These are phyloP conservation scores for Kazachstania martiniae DNA, from an alignment of 805 yeast species.

Conservation along the genomic window DNA sequence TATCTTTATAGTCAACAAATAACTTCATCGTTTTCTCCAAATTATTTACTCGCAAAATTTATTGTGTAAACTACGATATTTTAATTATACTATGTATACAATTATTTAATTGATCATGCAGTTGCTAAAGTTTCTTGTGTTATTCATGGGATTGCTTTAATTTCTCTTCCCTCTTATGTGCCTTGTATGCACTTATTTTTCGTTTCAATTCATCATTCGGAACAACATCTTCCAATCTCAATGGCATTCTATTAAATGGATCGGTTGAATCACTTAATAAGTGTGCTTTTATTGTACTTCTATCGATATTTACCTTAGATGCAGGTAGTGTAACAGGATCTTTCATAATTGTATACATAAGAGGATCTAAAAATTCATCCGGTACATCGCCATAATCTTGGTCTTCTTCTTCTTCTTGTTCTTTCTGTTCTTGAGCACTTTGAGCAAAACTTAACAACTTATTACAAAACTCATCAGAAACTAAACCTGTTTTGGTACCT, in stretches of 20 bases:
- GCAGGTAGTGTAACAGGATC: constrained; percentile 94
- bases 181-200: constrained; percentile 50
- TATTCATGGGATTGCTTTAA: too few species aligned
- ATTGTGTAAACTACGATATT: too few species aligned
- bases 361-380: constrained; percentile 92
- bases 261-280: constrained; percentile 90
- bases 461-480: constrained; percentile 43
- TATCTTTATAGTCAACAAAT: constrained; percentile 1
- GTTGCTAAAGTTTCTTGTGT: too few species aligned
- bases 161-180: constrained; percentile 29
- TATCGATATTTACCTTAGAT: constrained; percentile 74
- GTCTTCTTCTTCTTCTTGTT: constrained; percentile 70
- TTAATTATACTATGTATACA: too few species aligned
- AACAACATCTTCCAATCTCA: constrained; percentile 76
- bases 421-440: constrained; percentile 50
- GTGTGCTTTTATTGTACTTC: constrained; percentile 88
- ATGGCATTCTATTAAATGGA: constrained; percentile 91
- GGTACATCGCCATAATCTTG: constrained; percentile 87
- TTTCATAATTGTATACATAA: constrained; percentile 91
- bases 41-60: too few species aligned
- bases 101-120: neutral
- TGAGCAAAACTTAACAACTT: constrained; percentile 46
- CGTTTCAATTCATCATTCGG: constrained; percentile 63
- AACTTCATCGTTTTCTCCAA: too few species aligned
- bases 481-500: constrained; percentile 39